These are phyloP conservation scores for Dichomitus squalens DNA, from an alignment of 1,284 basidiomycete species.

Conservation along the genomic window DNA sequence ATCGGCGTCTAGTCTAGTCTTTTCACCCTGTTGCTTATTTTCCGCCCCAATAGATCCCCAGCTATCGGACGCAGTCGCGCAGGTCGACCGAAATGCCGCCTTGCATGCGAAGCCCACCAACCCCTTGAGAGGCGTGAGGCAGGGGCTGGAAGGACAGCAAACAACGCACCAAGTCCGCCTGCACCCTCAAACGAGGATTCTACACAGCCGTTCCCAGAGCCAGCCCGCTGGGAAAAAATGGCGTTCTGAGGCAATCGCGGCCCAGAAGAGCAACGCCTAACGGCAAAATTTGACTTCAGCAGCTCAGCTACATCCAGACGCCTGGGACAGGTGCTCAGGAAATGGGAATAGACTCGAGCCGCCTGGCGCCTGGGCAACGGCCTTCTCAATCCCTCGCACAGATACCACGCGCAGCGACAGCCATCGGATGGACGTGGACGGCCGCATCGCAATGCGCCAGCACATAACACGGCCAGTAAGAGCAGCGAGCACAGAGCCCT, in stretches of 20 bases:
- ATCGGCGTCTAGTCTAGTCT: conserved; percentile 4
- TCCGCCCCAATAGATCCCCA: background rate
- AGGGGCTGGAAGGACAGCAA: background rate
- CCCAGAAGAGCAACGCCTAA: conserved; percentile 9
- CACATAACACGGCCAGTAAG: too few species aligned
- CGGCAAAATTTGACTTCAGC: conserved; percentile 19
- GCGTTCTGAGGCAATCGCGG: conserved; percentile 11
- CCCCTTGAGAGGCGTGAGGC: background rate
- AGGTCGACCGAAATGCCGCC: background rate
- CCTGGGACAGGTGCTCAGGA: background rate
- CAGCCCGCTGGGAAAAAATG: conserved; percentile 6
- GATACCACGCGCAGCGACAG: too few species aligned
- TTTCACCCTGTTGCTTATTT: conserved; percentile 1
- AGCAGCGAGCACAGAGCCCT: too few species aligned
- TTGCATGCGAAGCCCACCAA: background rate
- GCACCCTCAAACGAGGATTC: conserved; percentile 1
- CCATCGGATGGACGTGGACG: too few species aligned
- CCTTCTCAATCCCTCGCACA: background rate
- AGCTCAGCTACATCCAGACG: background rate
- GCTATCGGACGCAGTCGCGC: background rate
- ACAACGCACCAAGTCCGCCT: background rate
- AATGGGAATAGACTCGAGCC: background rate
- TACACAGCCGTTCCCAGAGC: background rate
- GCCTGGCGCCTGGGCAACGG: conserved; percentile 3
- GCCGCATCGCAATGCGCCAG: too few species aligned